These are phyloP conservation scores for Arctium minus DNA, from an alignment of 129 eudicot genomes.

Conservation along the genomic window DNA sequence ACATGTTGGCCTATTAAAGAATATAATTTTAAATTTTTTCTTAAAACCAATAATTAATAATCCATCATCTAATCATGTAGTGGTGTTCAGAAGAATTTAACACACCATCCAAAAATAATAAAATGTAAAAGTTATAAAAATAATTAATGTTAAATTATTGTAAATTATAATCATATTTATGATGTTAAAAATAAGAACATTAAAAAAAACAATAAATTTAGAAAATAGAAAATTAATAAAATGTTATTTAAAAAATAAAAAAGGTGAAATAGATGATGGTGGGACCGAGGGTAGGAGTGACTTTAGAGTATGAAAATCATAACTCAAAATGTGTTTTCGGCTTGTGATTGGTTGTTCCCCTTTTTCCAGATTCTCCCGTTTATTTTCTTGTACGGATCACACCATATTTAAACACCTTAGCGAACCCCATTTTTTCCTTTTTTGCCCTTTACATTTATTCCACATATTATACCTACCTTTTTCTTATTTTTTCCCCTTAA, in stretches of 20 bases:
- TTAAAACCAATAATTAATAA: too few species aligned
- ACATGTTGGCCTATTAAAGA: neutral
- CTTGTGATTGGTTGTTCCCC: slow-evolving; percentile 40
- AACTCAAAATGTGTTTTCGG: slow-evolving; percentile 49
- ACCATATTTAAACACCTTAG: slow-evolving; percentile 27
- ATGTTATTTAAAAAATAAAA: neutral
- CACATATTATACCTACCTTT: neutral
- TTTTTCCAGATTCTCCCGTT: slow-evolving; percentile 12
- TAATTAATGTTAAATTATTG: neutral
- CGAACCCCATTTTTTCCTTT: neutral
- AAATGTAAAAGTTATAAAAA: neutral
- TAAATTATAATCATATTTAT: too few species aligned
- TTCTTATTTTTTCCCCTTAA: neutral
- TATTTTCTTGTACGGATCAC: slow-evolving; percentile 29
- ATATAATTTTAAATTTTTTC: too few species aligned
- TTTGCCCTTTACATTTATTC: slow-evolving; percentile 5
- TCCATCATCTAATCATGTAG: neutral
- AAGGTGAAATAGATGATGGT: neutral
- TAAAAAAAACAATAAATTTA: too few species aligned
- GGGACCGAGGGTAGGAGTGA: slow-evolving; percentile 8
- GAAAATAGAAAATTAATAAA: neutral
- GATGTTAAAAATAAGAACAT: neutral
- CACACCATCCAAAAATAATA: neutral
- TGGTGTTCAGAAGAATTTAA: neutral
- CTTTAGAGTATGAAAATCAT: slow-evolving; percentile 13